These are phyloP conservation scores for Puccinia horiana DNA, from an alignment of 1,284 basidiomycete genomes.

Conservation along the genomic window DNA sequence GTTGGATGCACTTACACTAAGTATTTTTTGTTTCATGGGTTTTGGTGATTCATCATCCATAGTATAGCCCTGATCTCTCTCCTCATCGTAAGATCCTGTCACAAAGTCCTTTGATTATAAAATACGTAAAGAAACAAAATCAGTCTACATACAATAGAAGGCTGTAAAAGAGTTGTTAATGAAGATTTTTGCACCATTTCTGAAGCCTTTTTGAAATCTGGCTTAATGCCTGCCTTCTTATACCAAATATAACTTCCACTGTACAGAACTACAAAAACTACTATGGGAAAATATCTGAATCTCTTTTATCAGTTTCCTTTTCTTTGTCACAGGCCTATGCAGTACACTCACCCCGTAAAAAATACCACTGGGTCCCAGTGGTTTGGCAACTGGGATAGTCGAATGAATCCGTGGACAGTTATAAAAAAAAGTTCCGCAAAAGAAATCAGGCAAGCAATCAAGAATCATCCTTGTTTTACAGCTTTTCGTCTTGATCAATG, in stretches of 20 bases:
- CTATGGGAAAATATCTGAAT: conserved; percentile 11
- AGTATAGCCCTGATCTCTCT: background rate
- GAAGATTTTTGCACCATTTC: background rate
- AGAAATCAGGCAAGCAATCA: background rate
- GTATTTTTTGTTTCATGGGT: background rate
- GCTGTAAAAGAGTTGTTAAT: background rate
- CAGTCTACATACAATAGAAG: background rate
- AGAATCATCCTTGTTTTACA: background rate
- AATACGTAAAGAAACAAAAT: background rate
- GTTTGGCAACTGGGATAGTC: background rate
- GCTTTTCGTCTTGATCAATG: too few species aligned
- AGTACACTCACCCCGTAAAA: conserved; percentile 16
- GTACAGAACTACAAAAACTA: conserved; percentile 9
- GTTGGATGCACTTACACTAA: background rate
- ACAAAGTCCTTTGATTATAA: conserved; percentile 14
- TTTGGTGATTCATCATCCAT: background rate
- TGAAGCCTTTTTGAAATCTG: background rate
- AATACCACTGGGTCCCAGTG: conserved; percentile 18
- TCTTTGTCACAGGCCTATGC: background rate
- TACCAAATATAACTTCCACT: conserved; percentile 23
- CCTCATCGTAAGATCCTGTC: conserved; percentile 13
- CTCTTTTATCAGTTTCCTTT: background rate
- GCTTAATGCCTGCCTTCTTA: background rate
- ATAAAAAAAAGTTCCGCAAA: background rate
- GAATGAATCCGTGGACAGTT: too few species aligned